Percentiles rank a stretch among this genome's conserved stretches.
phyloP scores from a whole-genome alignment of 2,329 filamentous ascomycete species.

The Ophiostoma quercus region DNA sequence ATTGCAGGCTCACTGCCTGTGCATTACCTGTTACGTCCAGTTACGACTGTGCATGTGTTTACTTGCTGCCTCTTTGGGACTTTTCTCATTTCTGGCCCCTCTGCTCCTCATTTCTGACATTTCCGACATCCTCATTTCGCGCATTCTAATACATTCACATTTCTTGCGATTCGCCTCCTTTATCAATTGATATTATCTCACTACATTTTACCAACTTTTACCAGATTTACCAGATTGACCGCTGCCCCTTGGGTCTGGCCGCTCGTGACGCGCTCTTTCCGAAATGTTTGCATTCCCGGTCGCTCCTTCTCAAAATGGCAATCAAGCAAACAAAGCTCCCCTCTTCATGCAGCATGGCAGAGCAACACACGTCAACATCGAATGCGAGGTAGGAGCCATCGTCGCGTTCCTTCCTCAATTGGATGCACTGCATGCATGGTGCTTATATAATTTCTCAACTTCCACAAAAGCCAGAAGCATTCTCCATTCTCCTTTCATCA shows the following conservation, averaged over 20 bases:
- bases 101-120: background rate
- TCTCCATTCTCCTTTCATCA: background rate
- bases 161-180: background rate
- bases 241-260: background rate
- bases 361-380: conserved; percentile 17
- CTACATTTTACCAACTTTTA: too few species aligned
- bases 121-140: background rate
- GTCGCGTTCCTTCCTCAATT: conserved; percentile 6
- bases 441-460: background rate
- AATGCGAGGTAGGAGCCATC: conserved; percentile 14
- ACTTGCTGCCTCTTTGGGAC: conserved; percentile 1
- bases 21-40: background rate
- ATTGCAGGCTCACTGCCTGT: background rate
- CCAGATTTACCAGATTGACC: too few species aligned
- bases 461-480: background rate
- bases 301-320: conserved; percentile 14
- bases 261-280: conserved; percentile 1
- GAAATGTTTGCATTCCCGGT: conserved; percentile 11
- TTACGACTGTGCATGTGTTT: background rate
- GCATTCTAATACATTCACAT: background rate
- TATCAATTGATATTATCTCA: background rate
- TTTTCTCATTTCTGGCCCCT: background rate
- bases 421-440: background rate
- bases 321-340: background rate
- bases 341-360: conserved; percentile 3